These are phyloP conservation scores for Malania oleifera DNA, from an alignment of 164 flowering plant genomes.

Conservation along the genomic window DNA sequence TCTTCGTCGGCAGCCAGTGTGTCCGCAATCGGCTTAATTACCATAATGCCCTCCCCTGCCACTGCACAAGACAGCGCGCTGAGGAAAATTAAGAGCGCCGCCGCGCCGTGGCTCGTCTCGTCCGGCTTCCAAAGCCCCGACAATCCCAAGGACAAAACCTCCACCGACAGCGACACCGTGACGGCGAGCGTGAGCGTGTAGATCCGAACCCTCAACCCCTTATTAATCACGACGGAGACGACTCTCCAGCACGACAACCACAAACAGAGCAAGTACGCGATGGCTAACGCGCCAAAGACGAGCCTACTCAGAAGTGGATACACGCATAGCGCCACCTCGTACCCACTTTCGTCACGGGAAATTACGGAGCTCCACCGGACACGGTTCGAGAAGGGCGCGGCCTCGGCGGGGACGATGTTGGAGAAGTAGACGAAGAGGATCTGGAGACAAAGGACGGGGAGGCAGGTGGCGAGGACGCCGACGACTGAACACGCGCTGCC, in stretches of 20 bases:
- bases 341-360: not conserved
- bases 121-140: conserved; percentile 42
- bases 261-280: conserved; percentile 33
- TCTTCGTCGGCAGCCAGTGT: conserved; percentile 35
- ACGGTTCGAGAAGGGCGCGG: conserved; percentile 9
- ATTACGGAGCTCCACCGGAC: conserved; percentile 19
- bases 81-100: conserved; percentile 28
- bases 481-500: conserved; percentile 10
- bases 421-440: conserved; percentile 26
- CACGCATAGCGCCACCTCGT: conserved; percentile 30
- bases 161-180: conserved; percentile 25
- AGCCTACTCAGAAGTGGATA: conserved; percentile 45
- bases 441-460: conserved; percentile 36
- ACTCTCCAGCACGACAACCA: conserved; percentile 42
- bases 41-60: conserved; percentile 50
- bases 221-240: conserved; percentile 57
- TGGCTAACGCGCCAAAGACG: conserved; percentile 37
- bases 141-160: conserved; percentile 29
- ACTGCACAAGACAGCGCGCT: conserved; percentile 31
- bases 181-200: conserved; percentile 32
- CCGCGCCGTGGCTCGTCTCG: conserved; percentile 13
- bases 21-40: conserved; percentile 51
- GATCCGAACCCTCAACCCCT: conserved; percentile 41
- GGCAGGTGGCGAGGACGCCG: conserved; percentile 22
- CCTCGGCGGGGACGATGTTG: not conserved